Evolutionary conservation across 768 basidiomycete genomes (phyloP).

Genomic region (Sistotremastrum niveocremeum): DNA sequence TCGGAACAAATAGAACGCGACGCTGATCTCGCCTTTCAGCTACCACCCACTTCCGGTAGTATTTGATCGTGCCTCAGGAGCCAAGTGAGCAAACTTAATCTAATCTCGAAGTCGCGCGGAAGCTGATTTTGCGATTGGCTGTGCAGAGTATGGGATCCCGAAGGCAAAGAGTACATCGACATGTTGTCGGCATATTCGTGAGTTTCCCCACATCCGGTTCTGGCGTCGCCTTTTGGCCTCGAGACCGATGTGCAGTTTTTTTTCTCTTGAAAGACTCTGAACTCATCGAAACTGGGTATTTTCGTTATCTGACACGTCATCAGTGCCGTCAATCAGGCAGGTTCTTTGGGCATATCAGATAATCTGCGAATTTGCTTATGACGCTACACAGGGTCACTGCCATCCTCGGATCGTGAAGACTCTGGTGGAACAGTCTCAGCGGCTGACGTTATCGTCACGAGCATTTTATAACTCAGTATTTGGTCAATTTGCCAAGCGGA

Average conservation of each 20-base stretch:
- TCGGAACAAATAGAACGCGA: not conserved
- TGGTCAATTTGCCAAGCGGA: constrained; percentile 75
- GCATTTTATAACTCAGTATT: constrained; percentile 94
- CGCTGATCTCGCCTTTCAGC: constrained; percentile 28
- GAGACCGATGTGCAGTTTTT: constrained; percentile 1
- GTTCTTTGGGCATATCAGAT: constrained; percentile 15
- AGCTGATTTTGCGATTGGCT: constrained; percentile 12
- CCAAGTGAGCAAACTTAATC: constrained; percentile 44
- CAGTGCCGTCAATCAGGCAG: constrained; percentile 80
- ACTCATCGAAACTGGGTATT: not conserved
- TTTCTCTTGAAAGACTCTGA: not conserved
- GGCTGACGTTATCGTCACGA: constrained; percentile 84
- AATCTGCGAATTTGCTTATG: constrained; percentile 1
- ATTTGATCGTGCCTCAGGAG: constrained; percentile 81
- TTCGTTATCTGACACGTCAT: not conserved
- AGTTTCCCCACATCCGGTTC: constrained; percentile 18
- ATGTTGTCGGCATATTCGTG: constrained; percentile 97
- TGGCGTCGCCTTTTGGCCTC: constrained; percentile 1
- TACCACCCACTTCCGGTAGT: constrained; percentile 94
- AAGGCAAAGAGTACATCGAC: constrained; percentile 93
- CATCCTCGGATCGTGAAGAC: constrained; percentile 78
- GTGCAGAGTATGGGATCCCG: constrained; percentile 77
- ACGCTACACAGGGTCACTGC: constrained; percentile 59
- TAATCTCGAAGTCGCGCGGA: constrained; percentile 15
- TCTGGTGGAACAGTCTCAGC: constrained; percentile 73